Conservation (phyloP, 2,329 filamentous ascomycete genomes). For the Aspergillus niger region DNA sequence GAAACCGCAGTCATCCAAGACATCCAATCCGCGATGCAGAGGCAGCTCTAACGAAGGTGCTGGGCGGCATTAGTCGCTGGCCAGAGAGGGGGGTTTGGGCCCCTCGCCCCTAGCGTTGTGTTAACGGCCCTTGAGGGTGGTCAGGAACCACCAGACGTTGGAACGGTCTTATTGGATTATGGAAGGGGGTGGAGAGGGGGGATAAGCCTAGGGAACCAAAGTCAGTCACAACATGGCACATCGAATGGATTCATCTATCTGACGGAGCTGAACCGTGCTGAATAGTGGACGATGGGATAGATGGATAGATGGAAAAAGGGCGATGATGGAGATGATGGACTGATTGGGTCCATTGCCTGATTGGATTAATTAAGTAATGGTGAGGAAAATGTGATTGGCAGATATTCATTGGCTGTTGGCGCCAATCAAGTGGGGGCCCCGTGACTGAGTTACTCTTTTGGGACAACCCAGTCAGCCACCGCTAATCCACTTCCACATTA, state of each 20-base stretch:
- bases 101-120: constrained; percentile 1
- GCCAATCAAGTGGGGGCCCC: neutral
- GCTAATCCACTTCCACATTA: neutral
- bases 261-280: neutral
- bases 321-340: no score
- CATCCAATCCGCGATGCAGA: neutral
- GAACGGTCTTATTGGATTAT: neutral
- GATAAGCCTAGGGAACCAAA: neutral
- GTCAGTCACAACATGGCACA: neutral
- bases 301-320: neutral
- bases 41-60: neutral
- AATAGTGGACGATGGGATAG: neutral
- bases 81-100: neutral
- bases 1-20: constrained; percentile 1
- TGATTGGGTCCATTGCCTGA: no score
- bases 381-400: neutral
- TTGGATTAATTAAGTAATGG: no score
- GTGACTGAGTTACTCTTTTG: neutral
- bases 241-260: neutral
- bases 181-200: neutral
- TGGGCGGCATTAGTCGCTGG: neutral
- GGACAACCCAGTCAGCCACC: neutral
- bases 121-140: neutral
- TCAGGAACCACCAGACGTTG: neutral
- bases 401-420: neutral